Evolutionary conservation across 129 eudicot genomes (phyloP), one percentile per base, ranked within the genome.

Genomic region (Pittosporum tobira): DNA sequence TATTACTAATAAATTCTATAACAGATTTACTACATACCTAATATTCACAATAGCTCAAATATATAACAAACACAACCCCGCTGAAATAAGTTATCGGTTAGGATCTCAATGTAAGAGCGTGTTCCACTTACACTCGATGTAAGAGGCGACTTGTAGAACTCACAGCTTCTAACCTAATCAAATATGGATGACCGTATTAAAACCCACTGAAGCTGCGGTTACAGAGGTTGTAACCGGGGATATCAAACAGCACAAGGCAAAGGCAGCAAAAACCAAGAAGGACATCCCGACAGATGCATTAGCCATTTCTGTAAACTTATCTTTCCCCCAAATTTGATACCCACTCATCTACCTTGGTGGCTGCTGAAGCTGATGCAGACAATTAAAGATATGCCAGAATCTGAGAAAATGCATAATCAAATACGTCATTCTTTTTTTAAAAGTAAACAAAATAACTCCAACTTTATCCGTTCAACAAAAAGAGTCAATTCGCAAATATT

Each of bases 361-460:
- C 95, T 23, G 95, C 77, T 14, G 98, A 81, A 27, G 98, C 83
- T 56, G 98, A 90, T 18, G 98, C 87, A 1, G 95, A 90, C 59
- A 90, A 73, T 67, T 86, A 65, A 26, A 90, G 87, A 69, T 86
- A 90, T 1, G 98, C 94, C 61, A 90, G 45, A 55, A 86, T 70
- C 98, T 90, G 94, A 49, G 3, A 38, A n/a, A 6, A 48, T 36
- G 2, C 21, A 21, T 19, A 42, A 20, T 6, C 61, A 48, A 49
- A n/a, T n/a, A n/a, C n/a, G n/a, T n/a, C n/a, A n/a, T n/a, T n/a
- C n/a, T n/a, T n/a, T 20, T 53, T 20, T 53, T n/a, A n/a, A 28
- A 8, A 18, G 14, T 42, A 56, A n/a, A 15, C 9, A 2, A n/a
- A 16, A 22, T 7, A 27, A 34, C 40, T 7, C 40, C 16, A n/a